Base-by-base conservation (phyloP, 306 rosid species). In the Clitoria ternatea region DNA sequence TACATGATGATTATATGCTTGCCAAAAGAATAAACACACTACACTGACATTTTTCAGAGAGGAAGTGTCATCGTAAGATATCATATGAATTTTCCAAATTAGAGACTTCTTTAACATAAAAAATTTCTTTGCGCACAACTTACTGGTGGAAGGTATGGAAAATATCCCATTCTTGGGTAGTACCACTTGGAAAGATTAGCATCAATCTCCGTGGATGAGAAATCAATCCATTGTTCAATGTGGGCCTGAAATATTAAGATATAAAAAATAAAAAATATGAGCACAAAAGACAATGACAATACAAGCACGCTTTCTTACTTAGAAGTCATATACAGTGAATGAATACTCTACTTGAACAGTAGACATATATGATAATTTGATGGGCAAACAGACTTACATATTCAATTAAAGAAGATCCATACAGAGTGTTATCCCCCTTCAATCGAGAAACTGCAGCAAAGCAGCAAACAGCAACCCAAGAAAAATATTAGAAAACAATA, bases 141-240 rank as follows among this genome's bases (percentile, higher is more conserved):
- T 42, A 92, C 98, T 2, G 88, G 86, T 75, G 96, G 94, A 84
- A 87, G 84, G 75, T 85, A 81, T 2, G 60, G 43, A 0, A 20
- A 70, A 1, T 1, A 14, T 53, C 96, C 96, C 20, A 54, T 0
- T 83, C 91, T 86, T 33, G 79, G 86, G 57, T 14, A 4, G 32
- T 40, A 64, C 96, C 91, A 92, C 39, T 7, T 14, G 1, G 6
- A 0, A 17, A 84, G 0, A 73, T 89, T 67, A 14, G 85, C 82
- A 86, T 89, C 93, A 71, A 92, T 68, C 77, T 92, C 98, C 67
- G 81, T 15, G 15, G 96, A 43, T 37, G 96, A 63, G 74, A 92
- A 92, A 80, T 92, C 98, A 81, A 89, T 87, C 96, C 98, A 92
- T 69, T 92, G 96, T 69, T 92, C 98, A 7, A 89, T 65, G 19